Base-by-base conservation (phyloP, 1,284 basidiomycete species). In the Earliella scabrosa region DNA sequence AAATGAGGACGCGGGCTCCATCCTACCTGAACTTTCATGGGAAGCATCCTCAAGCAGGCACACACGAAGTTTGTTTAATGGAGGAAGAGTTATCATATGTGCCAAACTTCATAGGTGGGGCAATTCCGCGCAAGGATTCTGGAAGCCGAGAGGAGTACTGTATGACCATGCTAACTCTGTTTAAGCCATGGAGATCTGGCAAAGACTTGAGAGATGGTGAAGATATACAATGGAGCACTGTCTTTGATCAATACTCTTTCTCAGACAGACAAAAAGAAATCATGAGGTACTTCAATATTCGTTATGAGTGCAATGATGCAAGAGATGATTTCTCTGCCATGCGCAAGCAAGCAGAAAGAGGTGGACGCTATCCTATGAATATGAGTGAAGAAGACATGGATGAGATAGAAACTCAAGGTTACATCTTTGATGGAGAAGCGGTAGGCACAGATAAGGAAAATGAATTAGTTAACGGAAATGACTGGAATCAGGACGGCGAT, bases 251-350 rank as follows among this genome's bases (percentile, higher is more conserved):
- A 21, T 13, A 50, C 16, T 4, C 11, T 29, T 41, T 50, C n/a
- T 20, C 36, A 5, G 26, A 29, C 4, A 14, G 38, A 9, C 20
- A 50, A 10, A 20, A 36, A 20, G 27, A 46, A 4, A 20, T 52
- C 1, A 53, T 53, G 51, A 45, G 40, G 20, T 38, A 26, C 36
- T 46, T 53, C n/a, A 20, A 53, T 26, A 46, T 53, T 20, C 18
- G 34, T 8, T 53, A 46, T 32, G 44, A 53, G 27, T 53, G 51
- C 26, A 45, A 38, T 38, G 51, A 53, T 47, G 51, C 51, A 10
- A 24, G 51, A 46, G 51, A 53, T 21, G 51, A 53, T 36, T 53
- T 36, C 18, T 39, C 41, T 2, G 51, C 43, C 3, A 4, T 56
- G 56, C 5, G 32, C 48, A 24, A 35, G 27, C 20, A n/a, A n/a